Evolutionary conservation across 768 basidiomycete species (phyloP).

Genomic region (Boletus insuetus): DNA sequence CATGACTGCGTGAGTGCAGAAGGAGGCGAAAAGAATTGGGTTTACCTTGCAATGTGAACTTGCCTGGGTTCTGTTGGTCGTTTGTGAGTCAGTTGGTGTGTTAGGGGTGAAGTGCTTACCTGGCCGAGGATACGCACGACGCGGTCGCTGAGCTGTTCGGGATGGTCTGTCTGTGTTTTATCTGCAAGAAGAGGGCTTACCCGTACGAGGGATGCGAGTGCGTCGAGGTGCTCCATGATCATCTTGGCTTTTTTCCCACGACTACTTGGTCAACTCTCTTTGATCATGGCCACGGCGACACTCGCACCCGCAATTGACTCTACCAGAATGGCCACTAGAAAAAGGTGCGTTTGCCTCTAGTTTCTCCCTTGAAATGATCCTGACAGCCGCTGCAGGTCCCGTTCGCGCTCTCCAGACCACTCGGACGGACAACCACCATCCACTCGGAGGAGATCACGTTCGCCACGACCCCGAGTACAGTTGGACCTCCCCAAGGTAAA

Average conservation of each 20-base stretch:
- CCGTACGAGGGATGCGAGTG: constrained; percentile 50
- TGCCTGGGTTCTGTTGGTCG: constrained; percentile 70
- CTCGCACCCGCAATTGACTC: constrained; percentile 19
- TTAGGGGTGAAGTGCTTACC: constrained; percentile 37
- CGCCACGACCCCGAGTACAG: constrained; percentile 31
- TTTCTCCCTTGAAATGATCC: neutral
- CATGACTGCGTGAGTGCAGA: neutral
- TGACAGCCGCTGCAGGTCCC: constrained; percentile 39
- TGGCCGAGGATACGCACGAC: constrained; percentile 74
- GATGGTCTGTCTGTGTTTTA: neutral
- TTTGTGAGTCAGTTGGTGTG: neutral
- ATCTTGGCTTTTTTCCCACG: constrained; percentile 11
- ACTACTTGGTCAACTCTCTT: neutral
- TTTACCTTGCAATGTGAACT: constrained; percentile 82
- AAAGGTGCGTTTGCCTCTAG: constrained; percentile 29
- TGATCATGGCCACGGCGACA: constrained; percentile 40
- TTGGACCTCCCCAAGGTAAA: constrained; percentile 48
- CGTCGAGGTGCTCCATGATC: constrained; percentile 50
- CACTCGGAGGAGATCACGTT: constrained; percentile 42
- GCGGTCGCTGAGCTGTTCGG: constrained; percentile 58
- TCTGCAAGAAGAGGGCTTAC: constrained; percentile 32
- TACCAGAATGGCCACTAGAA: constrained; percentile 43
- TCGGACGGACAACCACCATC: constrained; percentile 38
- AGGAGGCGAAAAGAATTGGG: neutral
- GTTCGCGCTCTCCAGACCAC: constrained; percentile 41